Conservation (phyloP, 1,284 basidiomycete species). For the Heterobasidion parviporum region DNA sequence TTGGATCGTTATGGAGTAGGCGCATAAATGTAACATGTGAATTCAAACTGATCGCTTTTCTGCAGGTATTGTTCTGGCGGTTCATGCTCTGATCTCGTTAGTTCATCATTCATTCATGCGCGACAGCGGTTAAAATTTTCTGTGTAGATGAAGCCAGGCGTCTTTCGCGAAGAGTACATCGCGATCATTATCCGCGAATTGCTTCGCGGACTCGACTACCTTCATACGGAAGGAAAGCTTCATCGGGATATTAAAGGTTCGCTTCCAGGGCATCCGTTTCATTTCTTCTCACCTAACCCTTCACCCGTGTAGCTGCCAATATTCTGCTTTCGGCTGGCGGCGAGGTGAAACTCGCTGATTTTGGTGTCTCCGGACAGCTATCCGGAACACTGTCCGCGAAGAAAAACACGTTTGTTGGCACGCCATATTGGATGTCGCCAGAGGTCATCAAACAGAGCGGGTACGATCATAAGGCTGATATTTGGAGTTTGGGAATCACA, state of each 20-base stretch:
- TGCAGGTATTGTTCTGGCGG: constrained; percentile 77
- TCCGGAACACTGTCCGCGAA: constrained; percentile 94
- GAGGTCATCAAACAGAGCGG: constrained; percentile 99
- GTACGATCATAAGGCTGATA: constrained; percentile 98
- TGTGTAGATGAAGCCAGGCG: constrained; percentile 90
- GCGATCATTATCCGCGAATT: constrained; percentile 94
- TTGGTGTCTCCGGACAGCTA: constrained; percentile 97
- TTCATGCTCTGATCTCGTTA: constrained; percentile 73
- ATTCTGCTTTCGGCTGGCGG: constrained; percentile 90
- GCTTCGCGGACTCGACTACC: constrained; percentile 87
- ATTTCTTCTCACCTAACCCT: background rate
- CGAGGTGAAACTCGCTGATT: constrained; percentile 98
- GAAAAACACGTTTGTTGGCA: constrained; percentile 98
- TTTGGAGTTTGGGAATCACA: constrained; percentile 95
- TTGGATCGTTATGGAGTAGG: constrained; percentile 99
- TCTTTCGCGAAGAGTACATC: constrained; percentile 97
- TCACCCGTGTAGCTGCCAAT: constrained; percentile 67
- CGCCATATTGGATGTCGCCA: constrained; percentile 98
- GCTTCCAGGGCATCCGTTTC: constrained; percentile 7
- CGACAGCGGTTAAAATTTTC: constrained; percentile 2
- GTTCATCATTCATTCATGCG: constrained; percentile 2
- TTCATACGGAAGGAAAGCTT: constrained; percentile 93
- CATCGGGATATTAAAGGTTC: constrained; percentile 97
- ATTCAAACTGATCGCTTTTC: constrained; percentile 10
- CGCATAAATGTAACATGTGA: constrained; percentile 5